Evolutionary conservation across 139 green algal species (phyloP), one percentile per base, ranked within the genome.

Genomic region (Coelastrella sp.): DNA sequence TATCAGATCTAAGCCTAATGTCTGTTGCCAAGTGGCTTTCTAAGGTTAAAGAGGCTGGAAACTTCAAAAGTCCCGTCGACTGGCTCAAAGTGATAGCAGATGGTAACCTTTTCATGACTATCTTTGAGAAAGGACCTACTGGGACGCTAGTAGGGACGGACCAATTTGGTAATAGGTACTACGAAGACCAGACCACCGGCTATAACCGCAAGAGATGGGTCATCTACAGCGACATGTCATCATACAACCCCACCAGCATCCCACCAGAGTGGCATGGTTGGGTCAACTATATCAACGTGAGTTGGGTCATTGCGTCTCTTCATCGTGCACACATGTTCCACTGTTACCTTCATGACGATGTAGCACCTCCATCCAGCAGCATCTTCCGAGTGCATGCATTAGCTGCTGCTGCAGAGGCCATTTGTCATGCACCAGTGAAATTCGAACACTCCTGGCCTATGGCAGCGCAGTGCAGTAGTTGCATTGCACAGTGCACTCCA

Each of bases 191-290:
- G 59, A 66, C 68, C 58, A 49, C 85, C 4, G 12, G 9, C 15
- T 95, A 94, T 63, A 91, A n/a, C 85, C 93, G 93, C 59, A 93
- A 93, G 87, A 90, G 93, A 65, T 95, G 92, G 92, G 92, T 95
- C 14, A 63, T 94, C 12, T 90, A 89, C 57, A 65, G 20, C 78
- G 82, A 93, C 85, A 75, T 89, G 61, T 82, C 86, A 58, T 87
- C 78, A 20, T 92, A 93, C 92, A 93, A 90, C 88, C 86, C 92
- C 56, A 92, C 93, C 66, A 78, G 17, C 9, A 81, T 95, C 7
- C 91, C 92, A 22, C 85, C 93, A 27, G 93, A 95, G 81, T 95
- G 93, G 93, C 93, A 95, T 66, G 93, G 92, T 58, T 95, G 93
- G 82, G n/a, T 95, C 15, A 94, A 95, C 88, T 92, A 92, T 82